Conservation (phyloP, 2,329 filamentous ascomycete genomes). For the Amauroascus niger region DNA sequence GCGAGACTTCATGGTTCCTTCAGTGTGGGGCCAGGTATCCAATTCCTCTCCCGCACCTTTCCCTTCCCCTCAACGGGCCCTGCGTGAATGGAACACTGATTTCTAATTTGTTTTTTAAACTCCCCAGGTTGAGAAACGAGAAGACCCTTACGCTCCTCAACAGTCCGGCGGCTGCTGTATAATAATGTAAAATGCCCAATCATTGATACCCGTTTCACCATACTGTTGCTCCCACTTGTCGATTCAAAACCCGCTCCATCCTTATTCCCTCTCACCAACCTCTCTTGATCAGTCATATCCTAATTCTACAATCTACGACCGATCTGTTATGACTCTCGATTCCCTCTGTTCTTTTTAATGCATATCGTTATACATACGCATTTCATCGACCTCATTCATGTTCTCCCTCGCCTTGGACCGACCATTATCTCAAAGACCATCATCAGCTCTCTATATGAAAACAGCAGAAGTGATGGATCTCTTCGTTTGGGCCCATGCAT, state of each 20-base stretch:
- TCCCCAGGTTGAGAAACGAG: conserved; percentile 70
- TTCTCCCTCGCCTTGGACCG: conserved; percentile 5
- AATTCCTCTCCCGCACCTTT: conserved; percentile 18
- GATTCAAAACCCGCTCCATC: neutral
- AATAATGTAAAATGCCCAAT: conserved; percentile 60
- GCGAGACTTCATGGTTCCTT: conserved; percentile 97
- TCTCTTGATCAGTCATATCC: conserved; percentile 3
- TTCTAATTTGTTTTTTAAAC: conserved; percentile 14
- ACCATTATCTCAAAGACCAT: conserved; percentile 6
- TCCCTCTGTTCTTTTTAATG: neutral
- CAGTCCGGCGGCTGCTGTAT: conserved; percentile 86
- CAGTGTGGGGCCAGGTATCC: conserved; percentile 74
- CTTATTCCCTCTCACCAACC: neutral
- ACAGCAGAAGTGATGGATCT: conserved; percentile 7
- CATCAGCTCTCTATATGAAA: neutral
- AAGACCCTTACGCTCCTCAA: conserved; percentile 97
- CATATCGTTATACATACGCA: neutral
- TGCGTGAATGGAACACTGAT: conserved; percentile 7
- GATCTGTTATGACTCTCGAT: conserved; percentile 7
- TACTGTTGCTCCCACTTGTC: conserved; percentile 1
- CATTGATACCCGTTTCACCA: conserved; percentile 14
- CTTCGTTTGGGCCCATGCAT: neutral
- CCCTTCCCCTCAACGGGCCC: neutral
- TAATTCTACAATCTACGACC: conserved; percentile 3
- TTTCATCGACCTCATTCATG: conserved; percentile 6